These are phyloP conservation scores for Fusarium hainanense DNA, from an alignment of 2,329 filamentous ascomycete genomes.

Conservation along the genomic window DNA sequence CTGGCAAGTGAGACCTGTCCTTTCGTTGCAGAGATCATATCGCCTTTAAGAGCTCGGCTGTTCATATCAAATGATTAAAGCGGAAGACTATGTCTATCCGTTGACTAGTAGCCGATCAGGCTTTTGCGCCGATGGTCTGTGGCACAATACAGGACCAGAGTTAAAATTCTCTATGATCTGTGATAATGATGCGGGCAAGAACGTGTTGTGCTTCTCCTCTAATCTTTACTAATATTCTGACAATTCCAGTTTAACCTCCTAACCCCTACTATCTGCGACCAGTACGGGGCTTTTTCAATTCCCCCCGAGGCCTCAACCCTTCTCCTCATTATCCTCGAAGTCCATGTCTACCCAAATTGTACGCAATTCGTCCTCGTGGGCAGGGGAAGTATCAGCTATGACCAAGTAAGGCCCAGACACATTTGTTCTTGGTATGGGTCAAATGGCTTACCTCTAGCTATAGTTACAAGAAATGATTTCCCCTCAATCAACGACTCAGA, in stretches of 20 bases:
- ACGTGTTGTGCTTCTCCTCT: neutral
- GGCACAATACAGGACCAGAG: neutral
- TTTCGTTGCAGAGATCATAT: neutral
- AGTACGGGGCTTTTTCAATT: too few species aligned
- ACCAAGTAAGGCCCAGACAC: fast-evolving
- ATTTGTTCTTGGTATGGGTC: neutral
- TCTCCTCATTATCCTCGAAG: neutral
- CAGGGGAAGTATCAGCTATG: fast-evolving
- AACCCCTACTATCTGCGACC: fast-evolving
- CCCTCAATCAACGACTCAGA: neutral
- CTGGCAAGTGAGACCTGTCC: neutral
- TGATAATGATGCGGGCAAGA: neutral
- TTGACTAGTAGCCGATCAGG: neutral
- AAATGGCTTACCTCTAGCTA: neutral
- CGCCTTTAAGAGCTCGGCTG: neutral
- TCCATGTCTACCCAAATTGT: neutral
- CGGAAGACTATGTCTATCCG: neutral
- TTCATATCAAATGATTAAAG: neutral
- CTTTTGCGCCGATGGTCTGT: neutral
- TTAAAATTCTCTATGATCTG: too few species aligned
- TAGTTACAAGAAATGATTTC: neutral
- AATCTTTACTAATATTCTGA: neutral
- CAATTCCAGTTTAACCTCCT: neutral
- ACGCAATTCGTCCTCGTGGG: fast-evolving
- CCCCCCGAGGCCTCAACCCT: too few species aligned